Base-by-base conservation (phyloP, 148 eudicot species). In the Salicornia ramosissima region DNA sequence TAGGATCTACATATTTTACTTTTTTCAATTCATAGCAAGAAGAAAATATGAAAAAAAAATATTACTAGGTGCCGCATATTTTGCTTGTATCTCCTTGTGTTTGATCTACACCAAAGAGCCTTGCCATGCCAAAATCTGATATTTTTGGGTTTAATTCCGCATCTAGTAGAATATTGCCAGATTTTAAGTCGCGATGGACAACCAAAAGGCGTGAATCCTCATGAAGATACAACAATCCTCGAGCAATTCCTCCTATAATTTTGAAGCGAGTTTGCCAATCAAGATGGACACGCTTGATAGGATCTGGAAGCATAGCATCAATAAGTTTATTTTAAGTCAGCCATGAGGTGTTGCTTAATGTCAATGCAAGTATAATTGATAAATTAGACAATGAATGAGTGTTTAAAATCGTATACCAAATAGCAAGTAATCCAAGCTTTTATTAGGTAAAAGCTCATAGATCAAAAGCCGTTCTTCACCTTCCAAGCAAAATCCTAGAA, bases 61-160 rank as follows among this genome's bases (percentile, higher is more conserved):
- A 84, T 82, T 84, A 87, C 91, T 70, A 80, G 63, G 91, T 84
- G 54, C 91, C 88, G 40, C 79, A 87, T 47, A 87, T 80, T 46
- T 79, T 68, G 45, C 52, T 77, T 1, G 91, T 74, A n/a, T 71
- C 74, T 30, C 72, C 91, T 66, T 72, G 75, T 71, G 83, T 78
- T 78, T 84, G 80, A 72, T 86, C 87, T 9, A 51, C 71, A 33
- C 56, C 82, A 42, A 82, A 83, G 21, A 86, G 43, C 46, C 70
- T 82, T 30, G 90, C 87, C 84, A 82, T 72, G 46, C 90, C 90
- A 71, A 86, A 83, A 58, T 86, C 90, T 19, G 86, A 39, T 51
- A 86, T 84, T 66, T 84, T 86, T 1, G 90, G 90, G 67, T 79
- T 83, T 85, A 83, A 71, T 19, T 77, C 80, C 25, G 42, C 70